Evolutionary conservation across 805 yeast species (phyloP), one percentile per base, ranked within the genome.

Genomic region (Starmerella floricola): DNA sequence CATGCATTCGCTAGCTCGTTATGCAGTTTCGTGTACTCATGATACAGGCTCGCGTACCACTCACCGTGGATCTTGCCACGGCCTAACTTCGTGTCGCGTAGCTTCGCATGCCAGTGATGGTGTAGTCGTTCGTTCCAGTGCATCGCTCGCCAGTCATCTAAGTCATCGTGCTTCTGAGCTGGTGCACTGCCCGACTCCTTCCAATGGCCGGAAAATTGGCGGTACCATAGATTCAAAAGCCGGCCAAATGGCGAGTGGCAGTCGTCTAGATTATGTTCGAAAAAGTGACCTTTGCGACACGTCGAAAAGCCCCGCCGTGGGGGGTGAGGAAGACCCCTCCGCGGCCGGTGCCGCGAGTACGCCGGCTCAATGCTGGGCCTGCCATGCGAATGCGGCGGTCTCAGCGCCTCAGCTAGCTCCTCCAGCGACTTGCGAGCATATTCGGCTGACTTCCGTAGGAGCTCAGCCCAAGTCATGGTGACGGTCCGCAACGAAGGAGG

Each of bases 311-410:
- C 13, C 20, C 38, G 36, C 34, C 38, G n/a, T 12, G 16, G 34
- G 6, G 31, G 21, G 31, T 34, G 26, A 8, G 41, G 40, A n/a
- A 36, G 34, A 17, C 31, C 19, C 17, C 24, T 31, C 23, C 41
- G 49, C 36, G 33, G 26, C 13, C 46, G 41, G 36, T 38, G 31
- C 15, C 47, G 49, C 19, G 49, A 35, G 30, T 41, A 42, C 8
- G 48, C 47, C 15, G 47, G 53, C 38, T 47, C 53, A 13, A 28
- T 31, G 31, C 47, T 31, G 11, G 53, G 51, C 2, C 31, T 13
- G 10, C 16, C 38, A 8, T 32, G 35, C 11, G 23, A 24, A 16
- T 20, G 27, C 13, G 49, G 31, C 23, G 41, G 34, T 13, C 38
- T 28, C 44, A 48, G 24, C 6, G 45, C 48, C 10, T 36, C 34